Evolutionary conservation across 1,284 basidiomycete genomes (phyloP), one percentile per base, ranked within the genome.

Genomic region (Fistulina hepatica): DNA sequence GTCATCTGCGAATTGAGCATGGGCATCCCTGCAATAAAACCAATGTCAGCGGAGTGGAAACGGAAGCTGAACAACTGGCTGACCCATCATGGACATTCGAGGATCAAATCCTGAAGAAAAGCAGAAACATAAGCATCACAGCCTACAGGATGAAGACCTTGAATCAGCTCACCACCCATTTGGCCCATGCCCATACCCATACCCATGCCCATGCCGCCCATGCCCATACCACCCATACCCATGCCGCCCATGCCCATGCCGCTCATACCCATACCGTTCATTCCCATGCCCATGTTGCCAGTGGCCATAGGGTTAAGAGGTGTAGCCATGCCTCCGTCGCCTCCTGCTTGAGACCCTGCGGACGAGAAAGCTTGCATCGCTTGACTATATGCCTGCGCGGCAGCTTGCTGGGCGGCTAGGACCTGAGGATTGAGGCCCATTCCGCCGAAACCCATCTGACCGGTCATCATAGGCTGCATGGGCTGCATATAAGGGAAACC

Each of bases 391-490:
- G 90, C 90, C 54, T 88, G 83, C 39, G 84, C 81, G 13, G 83
- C 89, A 57, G 89, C 82, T 51, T 92, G 89, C 12, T 89, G 86
- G 6, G 86, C 88, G 57, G 84, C 83, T 80, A 92, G 81, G 45
- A 89, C 85, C 51, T 88, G 84, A 26, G 84, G 82, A 48, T 81
- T 76, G 50, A 37, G 45, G 31, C 28, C 81, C 72, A 81, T 78
- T 21, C 68, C 67, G 20, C 71, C 67, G 49, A 65, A 78, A 25
- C 73, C 69, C 72, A 77, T 73, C 58, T 65, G 65, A 45, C 70
- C 48, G 15, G 61, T 60, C 70, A 75, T 71, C 58, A 65, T 71
- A 1, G 67, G 65, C 44, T 63, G 62, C 51, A 65, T 56, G 9
- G 59, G 61, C 39, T 45, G 47, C 34, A 42, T 42, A 37, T 41